Percentiles rank a stretch among this genome's conserved stretches.
phyloP scores from a whole-genome alignment of 345 rosid species.

The Boechera divaricarpa region DNA sequence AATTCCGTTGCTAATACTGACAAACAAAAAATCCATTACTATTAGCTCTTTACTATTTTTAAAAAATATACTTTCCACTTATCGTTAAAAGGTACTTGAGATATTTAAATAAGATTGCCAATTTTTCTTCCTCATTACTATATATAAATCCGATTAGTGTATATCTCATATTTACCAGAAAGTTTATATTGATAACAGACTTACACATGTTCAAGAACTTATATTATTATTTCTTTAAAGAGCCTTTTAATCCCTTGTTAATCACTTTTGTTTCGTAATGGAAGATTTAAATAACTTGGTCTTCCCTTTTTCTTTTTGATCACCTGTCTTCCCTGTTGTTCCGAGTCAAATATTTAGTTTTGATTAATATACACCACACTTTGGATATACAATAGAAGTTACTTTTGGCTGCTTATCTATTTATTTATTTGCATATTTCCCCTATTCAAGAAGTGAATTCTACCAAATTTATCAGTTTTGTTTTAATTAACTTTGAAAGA shows the following conservation, averaged over 20 bases:
- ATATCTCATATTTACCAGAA: conserved; percentile 13
- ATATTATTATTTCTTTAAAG: conserved; percentile 9
- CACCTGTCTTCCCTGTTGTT: background rate
- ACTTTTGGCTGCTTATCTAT: conserved; percentile 9
- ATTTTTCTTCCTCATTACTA: background rate
- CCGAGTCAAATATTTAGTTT: background rate
- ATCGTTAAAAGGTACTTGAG: conserved; percentile 16
- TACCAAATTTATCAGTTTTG: background rate
- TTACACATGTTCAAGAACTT: conserved; percentile 1
- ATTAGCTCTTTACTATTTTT: background rate
- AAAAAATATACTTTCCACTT: background rate
- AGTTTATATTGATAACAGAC: background rate
- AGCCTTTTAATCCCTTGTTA: background rate
- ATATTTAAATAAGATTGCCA: conserved; percentile 13
- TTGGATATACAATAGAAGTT: background rate
- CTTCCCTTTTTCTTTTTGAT: background rate
- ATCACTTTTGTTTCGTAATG: conserved; percentile 19
- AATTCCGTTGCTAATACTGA: conserved; percentile 31
- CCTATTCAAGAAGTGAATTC: conserved; percentile 3
- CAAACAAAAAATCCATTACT: conserved; percentile 25
- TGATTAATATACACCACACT: conserved; percentile 2
- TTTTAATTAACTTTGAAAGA: background rate
- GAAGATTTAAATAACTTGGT: conserved; percentile 5
- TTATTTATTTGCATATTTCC: conserved; percentile 9
- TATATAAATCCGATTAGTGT: background rate